phyloP scores from a whole-genome alignment of 768 basidiomycete genomes.

The Crassisporium funariophilum region DNA sequence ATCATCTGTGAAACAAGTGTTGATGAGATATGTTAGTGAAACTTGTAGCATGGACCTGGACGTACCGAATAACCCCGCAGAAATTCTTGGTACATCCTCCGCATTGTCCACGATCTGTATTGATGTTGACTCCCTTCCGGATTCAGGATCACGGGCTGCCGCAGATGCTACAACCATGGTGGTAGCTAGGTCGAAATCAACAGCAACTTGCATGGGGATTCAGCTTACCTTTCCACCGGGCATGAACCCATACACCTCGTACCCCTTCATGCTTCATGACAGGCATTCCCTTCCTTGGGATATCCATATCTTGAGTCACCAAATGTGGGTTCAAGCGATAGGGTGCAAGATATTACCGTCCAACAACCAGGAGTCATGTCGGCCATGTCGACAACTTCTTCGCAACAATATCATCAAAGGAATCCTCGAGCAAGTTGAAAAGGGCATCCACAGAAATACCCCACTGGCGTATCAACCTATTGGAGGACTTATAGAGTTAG shows the following conservation, averaged over 20 bases:
- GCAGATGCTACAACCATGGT: neutral
- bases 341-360: neutral
- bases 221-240: neutral
- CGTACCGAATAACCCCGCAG: neutral
- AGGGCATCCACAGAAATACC: conserved; percentile 8
- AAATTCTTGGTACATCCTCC: neutral
- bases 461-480: conserved; percentile 9
- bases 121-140: neutral
- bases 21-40: neutral
- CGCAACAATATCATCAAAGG: conserved; percentile 7
- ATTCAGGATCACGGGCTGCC: neutral
- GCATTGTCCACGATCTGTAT: neutral
- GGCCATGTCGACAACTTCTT: neutral
- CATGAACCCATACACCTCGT: conserved; percentile 9
- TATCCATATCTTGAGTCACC: conserved; percentile 7
- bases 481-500: conserved; percentile 5
- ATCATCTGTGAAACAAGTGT: neutral
- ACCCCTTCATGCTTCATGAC: conserved; percentile 25
- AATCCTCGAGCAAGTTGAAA: conserved; percentile 10
- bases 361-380: neutral
- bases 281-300: conserved; percentile 15
- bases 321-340: conserved; percentile 7
- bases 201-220: conserved; percentile 4
- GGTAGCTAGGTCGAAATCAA: neutral
- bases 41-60: neutral